Base-by-base conservation (phyloP, 1,284 basidiomycete species). In the Cystobasidium sp. region DNA sequence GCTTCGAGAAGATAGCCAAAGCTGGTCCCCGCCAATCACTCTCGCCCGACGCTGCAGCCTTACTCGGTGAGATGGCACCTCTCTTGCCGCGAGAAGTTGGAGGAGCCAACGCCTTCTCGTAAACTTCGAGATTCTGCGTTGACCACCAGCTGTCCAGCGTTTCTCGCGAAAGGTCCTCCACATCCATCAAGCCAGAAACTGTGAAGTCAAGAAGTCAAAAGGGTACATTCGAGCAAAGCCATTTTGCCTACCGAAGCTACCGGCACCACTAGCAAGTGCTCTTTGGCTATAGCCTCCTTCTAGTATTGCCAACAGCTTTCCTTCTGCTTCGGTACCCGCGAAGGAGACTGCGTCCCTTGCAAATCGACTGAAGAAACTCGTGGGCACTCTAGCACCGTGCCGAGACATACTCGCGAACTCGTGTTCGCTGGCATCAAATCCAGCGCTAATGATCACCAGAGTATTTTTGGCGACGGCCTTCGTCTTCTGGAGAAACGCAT, bases 271-370 rank as follows among this genome's bases (percentile, higher is more conserved):
- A 16, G n/a, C 22, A 8, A 76, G 49, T 5, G 82, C 81, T 8
- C 91, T 87, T 81, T 97, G 94, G 78, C 91, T 93, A 80, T 99
- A 98, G 0, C 95, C 96, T 0, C 95, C 95, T 82, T 99, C 96
- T 0, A 99, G 87, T 0, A 97, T 90, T 76, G 92, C 93, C 24
- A 98, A 85, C 0, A 97, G 44, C 64, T 90, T 87, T 0, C 94
- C 93, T 0, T 82, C 79, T 0, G 92, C 88, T 75, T 88, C 88
- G 31, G 82, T 79, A 55, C 91, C 86, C 0, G 91, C 90, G 70
- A 98, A 88, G 0, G 77, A 80, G 51, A 88, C 86, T 0, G 88
- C 87, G 79, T 97, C 93, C 2, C 84, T 85, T 0, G 93, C 90
- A 79, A 97, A 97, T 5, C 88, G 89, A 78, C 90, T 85, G 82